Conservation (phyloP, 768 basidiomycete species). For the Pholiota microspora region DNA sequence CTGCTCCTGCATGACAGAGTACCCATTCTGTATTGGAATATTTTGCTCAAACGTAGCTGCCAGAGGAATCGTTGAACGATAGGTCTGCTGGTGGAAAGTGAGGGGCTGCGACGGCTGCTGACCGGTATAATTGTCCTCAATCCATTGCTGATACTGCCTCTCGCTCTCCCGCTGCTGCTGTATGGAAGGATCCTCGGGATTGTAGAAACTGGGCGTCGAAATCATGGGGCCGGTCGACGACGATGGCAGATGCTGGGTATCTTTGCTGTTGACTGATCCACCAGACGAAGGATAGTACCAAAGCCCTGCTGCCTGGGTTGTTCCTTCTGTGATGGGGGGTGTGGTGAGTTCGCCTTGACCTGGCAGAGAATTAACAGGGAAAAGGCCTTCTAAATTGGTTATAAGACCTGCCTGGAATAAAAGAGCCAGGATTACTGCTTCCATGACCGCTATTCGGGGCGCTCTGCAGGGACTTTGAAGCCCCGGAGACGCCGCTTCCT, state of each 20-base stretch:
- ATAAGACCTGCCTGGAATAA: constrained; percentile 20
- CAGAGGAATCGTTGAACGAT: constrained; percentile 16
- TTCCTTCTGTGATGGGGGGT: constrained; percentile 3
- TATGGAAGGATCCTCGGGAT: constrained; percentile 36
- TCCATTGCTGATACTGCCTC: constrained; percentile 42
- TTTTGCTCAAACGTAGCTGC: constrained; percentile 15
- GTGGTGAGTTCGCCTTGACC: constrained; percentile 10
- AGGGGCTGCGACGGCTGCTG: constrained; percentile 17
- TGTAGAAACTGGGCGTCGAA: constrained; percentile 53
- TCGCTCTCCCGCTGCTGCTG: constrained; percentile 25
- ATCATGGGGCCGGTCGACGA: constrained; percentile 45
- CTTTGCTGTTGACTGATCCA: constrained; percentile 10
- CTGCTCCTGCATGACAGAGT: constrained; percentile 25
- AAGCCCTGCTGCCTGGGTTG: constrained; percentile 9
- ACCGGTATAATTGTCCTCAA: constrained; percentile 29
- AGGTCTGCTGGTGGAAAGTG: constrained; percentile 15
- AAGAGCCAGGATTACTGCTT: constrained; percentile 22
- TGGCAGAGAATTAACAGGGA: constrained; percentile 11
- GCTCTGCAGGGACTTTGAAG: constrained; percentile 24
- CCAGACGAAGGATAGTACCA: constrained; percentile 21
- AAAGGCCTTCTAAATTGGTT: constrained; percentile 8
- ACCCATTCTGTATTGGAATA: constrained; percentile 19
- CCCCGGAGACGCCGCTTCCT: constrained; percentile 30
- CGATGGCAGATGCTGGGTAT: constrained; percentile 16
- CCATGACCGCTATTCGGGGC: constrained; percentile 19